These are phyloP conservation scores for Moniliella sp. DNA, from an alignment of 1,284 basidiomycete genomes.

Conservation along the genomic window DNA sequence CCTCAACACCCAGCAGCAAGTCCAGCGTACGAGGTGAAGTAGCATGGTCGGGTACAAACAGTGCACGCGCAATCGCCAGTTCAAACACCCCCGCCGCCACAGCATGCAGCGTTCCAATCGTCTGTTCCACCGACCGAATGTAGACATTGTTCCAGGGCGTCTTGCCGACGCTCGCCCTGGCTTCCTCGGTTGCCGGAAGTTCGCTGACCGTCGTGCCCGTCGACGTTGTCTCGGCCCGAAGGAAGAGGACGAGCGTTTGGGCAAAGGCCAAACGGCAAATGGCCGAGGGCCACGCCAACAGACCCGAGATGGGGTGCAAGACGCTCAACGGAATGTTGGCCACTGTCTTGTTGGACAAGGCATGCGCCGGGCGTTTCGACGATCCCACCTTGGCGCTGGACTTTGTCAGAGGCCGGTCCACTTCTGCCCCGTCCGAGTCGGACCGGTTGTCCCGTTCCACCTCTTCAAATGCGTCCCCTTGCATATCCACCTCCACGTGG, in stretches of 20 bases:
- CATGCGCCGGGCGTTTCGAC: neutral
- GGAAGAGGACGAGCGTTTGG: slow-evolving; percentile 16
- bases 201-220: slow-evolving; percentile 6
- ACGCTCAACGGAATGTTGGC: slow-evolving; percentile 11
- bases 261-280: slow-evolving; percentile 16
- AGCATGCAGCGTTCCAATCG: slow-evolving; percentile 14
- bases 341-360: slow-evolving; percentile 4
- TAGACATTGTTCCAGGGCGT: no score
- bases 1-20: slow-evolving; percentile 37
- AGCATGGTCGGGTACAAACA: slow-evolving; percentile 4
- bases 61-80: slow-evolving; percentile 17
- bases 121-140: slow-evolving; percentile 8
- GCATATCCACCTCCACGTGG: slow-evolving; percentile 1
- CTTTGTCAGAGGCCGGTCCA: neutral
- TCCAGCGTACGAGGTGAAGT: slow-evolving; percentile 32
- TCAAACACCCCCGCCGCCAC: slow-evolving; percentile 19
- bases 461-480: slow-evolving; percentile 11
- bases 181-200: slow-evolving; percentile 3
- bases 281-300: slow-evolving; percentile 15
- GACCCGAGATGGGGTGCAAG: slow-evolving; percentile 9
- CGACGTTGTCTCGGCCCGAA: slow-evolving; percentile 9
- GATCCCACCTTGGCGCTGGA: neutral
- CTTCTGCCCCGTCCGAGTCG: slow-evolving; percentile 2
- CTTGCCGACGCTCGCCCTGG: no score
- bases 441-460: neutral